Conservation (phyloP, 805 yeast genomes). For the Lipomyces spencermartinsiae region DNA sequence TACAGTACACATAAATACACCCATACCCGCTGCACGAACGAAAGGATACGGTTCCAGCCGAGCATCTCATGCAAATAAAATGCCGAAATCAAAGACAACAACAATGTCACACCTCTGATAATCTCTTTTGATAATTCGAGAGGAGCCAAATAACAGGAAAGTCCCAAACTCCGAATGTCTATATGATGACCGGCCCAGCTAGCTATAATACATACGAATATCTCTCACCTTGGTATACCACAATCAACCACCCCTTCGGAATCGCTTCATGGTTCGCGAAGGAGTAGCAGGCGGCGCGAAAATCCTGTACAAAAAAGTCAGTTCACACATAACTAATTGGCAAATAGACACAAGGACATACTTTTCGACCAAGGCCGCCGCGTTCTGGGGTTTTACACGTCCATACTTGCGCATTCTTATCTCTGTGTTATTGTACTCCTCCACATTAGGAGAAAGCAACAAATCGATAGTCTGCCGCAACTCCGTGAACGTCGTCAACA, state of each 20-base stretch:
- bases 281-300: neutral
- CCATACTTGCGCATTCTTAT: slow-evolving; percentile 70
- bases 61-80: slow-evolving; percentile 1
- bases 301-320: neutral
- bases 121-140: neutral
- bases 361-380: slow-evolving; percentile 64
- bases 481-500: slow-evolving; percentile 77
- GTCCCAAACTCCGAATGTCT: neutral
- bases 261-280: slow-evolving; percentile 2
- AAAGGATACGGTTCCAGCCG: neutral
- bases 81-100: neutral
- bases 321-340: neutral
- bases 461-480: slow-evolving; percentile 80
- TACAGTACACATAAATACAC: neutral
- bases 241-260: neutral
- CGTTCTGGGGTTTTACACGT: slow-evolving; percentile 75
- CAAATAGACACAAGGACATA: slow-evolving; percentile 2
- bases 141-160: neutral
- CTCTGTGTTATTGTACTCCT: slow-evolving; percentile 64
- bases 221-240: neutral
- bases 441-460: slow-evolving; percentile 64
- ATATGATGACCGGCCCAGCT: neutral
- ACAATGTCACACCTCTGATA: neutral
- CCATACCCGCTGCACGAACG: neutral
- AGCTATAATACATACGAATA: neutral